Conservation (phyloP, 2,329 filamentous ascomycete species). For the Aspergillus sergii region DNA sequence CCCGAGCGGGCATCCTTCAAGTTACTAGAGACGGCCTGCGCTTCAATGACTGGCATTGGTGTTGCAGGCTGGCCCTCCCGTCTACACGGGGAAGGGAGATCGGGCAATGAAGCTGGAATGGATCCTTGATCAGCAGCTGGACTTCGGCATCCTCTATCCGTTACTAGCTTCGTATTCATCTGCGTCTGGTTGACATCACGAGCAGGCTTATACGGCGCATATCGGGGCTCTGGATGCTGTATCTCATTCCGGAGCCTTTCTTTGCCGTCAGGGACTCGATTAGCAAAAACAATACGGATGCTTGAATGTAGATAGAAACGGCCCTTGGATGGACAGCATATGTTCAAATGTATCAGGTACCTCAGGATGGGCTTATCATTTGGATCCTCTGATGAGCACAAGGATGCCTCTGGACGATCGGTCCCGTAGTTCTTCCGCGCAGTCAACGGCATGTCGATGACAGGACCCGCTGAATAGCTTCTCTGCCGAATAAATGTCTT, state of each 20-base stretch:
- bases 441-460: conserved; percentile 69
- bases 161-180: conserved; percentile 55
- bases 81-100: conserved; percentile 11
- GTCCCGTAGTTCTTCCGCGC: conserved; percentile 49
- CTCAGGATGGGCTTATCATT: conserved; percentile 70
- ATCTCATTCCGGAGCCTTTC: conserved; percentile 90
- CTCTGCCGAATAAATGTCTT: conserved; percentile 96
- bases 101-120: conserved; percentile 14
- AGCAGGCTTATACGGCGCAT: conserved; percentile 75
- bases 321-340: conserved; percentile 82
- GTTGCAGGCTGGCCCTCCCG: background rate
- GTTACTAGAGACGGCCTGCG: background rate
- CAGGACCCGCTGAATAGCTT: conserved; percentile 84
- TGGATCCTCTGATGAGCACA: conserved; percentile 43
- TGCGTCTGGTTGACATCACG: conserved; percentile 46
- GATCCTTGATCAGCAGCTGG: conserved; percentile 56
- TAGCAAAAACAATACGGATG: conserved; percentile 93
- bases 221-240: conserved; percentile 83
- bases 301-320: conserved; percentile 90
- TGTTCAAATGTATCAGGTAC: conserved; percentile 90
- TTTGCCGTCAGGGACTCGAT: conserved; percentile 92
- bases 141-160: conserved; percentile 62
- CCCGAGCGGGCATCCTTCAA: background rate
- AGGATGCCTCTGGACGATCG: conserved; percentile 57
- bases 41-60: background rate